Evolutionary conservation across 1,284 basidiomycete genomes (phyloP), one percentile per base, ranked within the genome.

Genomic region (Trametes polyzona): DNA sequence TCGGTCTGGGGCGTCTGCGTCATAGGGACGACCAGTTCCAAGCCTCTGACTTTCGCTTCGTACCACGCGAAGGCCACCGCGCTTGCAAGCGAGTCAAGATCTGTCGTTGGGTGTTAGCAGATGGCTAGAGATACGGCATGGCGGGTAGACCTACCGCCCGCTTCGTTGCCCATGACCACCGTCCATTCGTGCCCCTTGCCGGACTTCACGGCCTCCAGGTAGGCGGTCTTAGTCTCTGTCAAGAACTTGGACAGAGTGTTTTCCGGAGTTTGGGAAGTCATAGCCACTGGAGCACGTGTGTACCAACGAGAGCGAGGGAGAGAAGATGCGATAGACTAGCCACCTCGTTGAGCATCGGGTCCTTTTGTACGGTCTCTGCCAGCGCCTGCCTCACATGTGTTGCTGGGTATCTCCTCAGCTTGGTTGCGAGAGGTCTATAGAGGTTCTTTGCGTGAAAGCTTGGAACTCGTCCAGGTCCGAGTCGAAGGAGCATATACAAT

Each of bases 81-180:
- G 55, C 90, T 91, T 0, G 93, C 92, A 26, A 96, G 71, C 11
- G 88, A 88, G 74, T 98, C 95, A 36, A 97, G 84, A 74, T 98
- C 95, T 97, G 55, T 40, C 41, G 19, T 11, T 21, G 6, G 19
- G 6, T 6, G 27, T 21, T n/a, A 30, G 27, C 60, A 48, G 39
- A 62, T n/a, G 52, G 37, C 10, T 24, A 32, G 27, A 41, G 27
- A 33, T n/a, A n/a, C n/a, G n/a, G n/a, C n/a, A n/a, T 47, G 14
- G 27, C 14, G 37, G 11, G 40, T 44, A 23, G 23, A 17, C 10
- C 19, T 30, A 93, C 95, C 94, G 69, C 93, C 93, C 10, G 95
- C 92, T 73, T 96, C 94, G 69, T 97, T 96, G 1, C 95, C 95
- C 83, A 93, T 92, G 0, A 87, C 88, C 5, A 96, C 78, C 0